Evolutionary conservation across 805 yeast genomes (phyloP).

Genomic region (Brettanomyces anomalus): DNA sequence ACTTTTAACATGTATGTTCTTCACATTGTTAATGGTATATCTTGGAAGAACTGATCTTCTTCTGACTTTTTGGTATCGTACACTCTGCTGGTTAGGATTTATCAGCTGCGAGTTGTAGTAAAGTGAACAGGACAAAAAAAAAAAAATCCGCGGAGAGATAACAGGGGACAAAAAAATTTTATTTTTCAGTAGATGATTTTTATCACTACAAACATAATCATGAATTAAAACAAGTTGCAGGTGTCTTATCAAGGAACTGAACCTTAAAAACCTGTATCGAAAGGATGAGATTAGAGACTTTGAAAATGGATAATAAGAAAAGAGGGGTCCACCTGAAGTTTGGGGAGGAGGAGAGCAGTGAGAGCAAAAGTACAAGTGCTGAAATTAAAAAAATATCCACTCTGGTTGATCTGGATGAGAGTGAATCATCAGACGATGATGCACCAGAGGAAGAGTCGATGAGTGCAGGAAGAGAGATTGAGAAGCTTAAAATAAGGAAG

Average conservation of each 20-base stretch:
- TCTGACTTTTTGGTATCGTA: slow-evolving; percentile 11
- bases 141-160: too few relatives aligned
- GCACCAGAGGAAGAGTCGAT: slow-evolving; percentile 43
- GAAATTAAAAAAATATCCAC: slow-evolving; percentile 9
- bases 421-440: slow-evolving; percentile 28
- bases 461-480: slow-evolving; percentile 8
- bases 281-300: background rate
- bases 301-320: background rate
- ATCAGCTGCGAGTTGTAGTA: slow-evolving; percentile 5
- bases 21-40: slow-evolving; percentile 9
- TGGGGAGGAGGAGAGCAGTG: background rate
- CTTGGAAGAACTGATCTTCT: slow-evolving; percentile 9
- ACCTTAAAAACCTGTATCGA: too few relatives aligned
- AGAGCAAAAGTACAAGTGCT: background rate
- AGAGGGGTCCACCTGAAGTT: background rate
- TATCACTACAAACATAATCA: too few relatives aligned
- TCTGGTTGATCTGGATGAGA: slow-evolving; percentile 7
- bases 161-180: too few relatives aligned
- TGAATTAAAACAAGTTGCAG: too few relatives aligned
- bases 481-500: slow-evolving; percentile 17
- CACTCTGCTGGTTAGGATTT: slow-evolving; percentile 14
- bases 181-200: too few relatives aligned
- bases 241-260: too few relatives aligned
- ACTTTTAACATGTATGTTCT: slow-evolving; percentile 1
- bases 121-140: background rate